Percentiles rank a stretch among this genome's conserved stretches.
phyloP scores from a whole-genome alignment of 768 basidiomycete genomes.

The Cyclocybe aegerita region DNA sequence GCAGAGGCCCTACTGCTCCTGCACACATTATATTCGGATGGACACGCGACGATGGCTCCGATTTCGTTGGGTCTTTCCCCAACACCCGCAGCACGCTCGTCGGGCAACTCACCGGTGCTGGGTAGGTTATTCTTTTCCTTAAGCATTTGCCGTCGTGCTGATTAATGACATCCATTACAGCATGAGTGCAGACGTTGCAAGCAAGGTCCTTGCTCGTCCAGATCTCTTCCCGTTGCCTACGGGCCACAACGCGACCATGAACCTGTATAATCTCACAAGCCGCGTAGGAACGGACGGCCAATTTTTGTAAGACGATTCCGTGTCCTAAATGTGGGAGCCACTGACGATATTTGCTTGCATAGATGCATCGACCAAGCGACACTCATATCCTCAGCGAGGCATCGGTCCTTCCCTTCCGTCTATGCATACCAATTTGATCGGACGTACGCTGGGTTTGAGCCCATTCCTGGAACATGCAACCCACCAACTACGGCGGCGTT shows the following conservation, averaged over 20 bases:
- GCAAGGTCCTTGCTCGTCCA: conserved; percentile 9
- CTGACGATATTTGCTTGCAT: background rate
- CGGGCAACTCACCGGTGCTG: conserved; percentile 13
- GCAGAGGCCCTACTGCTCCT: conserved; percentile 36
- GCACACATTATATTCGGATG: conserved; percentile 49
- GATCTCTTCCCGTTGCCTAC: conserved; percentile 41
- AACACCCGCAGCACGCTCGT: conserved; percentile 11
- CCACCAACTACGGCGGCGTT: conserved; percentile 39
- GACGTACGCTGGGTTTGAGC: conserved; percentile 43
- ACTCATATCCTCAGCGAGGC: conserved; percentile 38
- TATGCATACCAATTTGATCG: conserved; percentile 50
- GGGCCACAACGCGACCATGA: conserved; percentile 32
- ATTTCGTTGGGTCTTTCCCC: conserved; percentile 38
- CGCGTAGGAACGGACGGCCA: conserved; percentile 43
- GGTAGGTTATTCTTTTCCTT: conserved; percentile 19
- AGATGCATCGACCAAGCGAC: conserved; percentile 49
- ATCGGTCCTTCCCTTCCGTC: conserved; percentile 40
- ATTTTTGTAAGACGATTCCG: conserved; percentile 31
- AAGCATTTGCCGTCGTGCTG: no score
- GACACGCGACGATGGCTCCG: conserved; percentile 51
- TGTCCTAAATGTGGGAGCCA: background rate
- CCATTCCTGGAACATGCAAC: conserved; percentile 42
- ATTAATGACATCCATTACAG: background rate
- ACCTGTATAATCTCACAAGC: conserved; percentile 47
- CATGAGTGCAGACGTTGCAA: conserved; percentile 11